Evolutionary conservation across 768 basidiomycete species (phyloP), one percentile per base, ranked within the genome.

Genomic region (Coprinellus aureogranulatus): DNA sequence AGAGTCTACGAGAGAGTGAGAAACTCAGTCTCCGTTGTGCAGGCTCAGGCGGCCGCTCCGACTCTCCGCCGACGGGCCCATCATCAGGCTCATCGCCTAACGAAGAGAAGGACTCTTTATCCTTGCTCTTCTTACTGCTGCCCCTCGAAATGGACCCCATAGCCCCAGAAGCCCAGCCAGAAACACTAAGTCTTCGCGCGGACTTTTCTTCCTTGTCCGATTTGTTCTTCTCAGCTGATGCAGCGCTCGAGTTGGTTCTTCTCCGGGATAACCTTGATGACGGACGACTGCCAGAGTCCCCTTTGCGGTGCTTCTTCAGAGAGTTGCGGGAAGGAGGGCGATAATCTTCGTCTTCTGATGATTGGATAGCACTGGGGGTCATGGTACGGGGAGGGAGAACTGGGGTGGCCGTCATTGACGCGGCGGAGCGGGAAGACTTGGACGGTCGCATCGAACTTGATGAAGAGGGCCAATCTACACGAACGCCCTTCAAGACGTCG

Each of bases 401-500:
- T 28, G 49, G 49, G 18, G 49, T n/a, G n/a, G n/a, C n/a, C n/a
- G n/a, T 51, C 31, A 11, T 51, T 30, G 31, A 51, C 41, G 41
- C 41, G 6, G 6, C 20, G 5, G 41, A 18, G 14, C 41, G 41
- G 80, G 77, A 34, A 34, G 34, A 34, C 34, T 34, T 34, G 6
- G 34, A 34, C 34, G 6, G 34, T 14, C 34, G 34, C 34, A 34
- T 34, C 6, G 34, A 34, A 34, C 34, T 34, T 34, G 34, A 14
- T 6, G 34, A 34, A 3, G 47, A 20, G 20, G 49, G 9, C 92
- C 92, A 95, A 9, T 79, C 78, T 0, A 74, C 71, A 64, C 82
- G 86, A 48, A 87, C 81, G 30, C 91, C 89, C 45, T 81, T 78
- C 63, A 97, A 70, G 10, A 90, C 81, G n/a, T 87, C 85, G 18